Percentiles rank a stretch among this genome's conserved stretches.
Evolutionary conservation across 371 early-diverging fungal genomes (phyloP).

Genomic region (Paraphysoderma sedebokerense): DNA sequence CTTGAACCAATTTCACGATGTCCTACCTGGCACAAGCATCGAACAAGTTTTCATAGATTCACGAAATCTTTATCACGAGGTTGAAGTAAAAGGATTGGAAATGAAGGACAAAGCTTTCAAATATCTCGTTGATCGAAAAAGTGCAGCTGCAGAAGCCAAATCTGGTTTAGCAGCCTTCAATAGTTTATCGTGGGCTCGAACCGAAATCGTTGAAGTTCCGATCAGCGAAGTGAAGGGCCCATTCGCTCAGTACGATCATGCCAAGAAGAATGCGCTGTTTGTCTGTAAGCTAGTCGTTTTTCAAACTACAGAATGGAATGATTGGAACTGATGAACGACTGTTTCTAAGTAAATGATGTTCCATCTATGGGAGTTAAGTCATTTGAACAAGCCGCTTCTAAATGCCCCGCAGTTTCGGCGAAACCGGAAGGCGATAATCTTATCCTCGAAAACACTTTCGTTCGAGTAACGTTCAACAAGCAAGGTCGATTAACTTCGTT

Average conservation of each 20-base stretch:
- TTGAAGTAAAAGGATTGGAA: background rate
- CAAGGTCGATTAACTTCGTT: conserved; percentile 51
- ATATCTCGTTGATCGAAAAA: too few species aligned
- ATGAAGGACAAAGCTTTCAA: too few species aligned
- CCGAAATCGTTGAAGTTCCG: conserved; percentile 47
- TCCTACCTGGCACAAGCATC: conserved; percentile 83
- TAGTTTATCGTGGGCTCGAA: conserved; percentile 59
- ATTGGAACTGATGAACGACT: too few species aligned
- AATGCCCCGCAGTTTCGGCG: too few species aligned
- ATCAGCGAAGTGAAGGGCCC: conserved; percentile 4
- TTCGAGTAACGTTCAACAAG: conserved; percentile 44
- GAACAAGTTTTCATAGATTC: conserved; percentile 78
- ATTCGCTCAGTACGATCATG: conserved; percentile 17
- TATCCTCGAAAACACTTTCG: conserved; percentile 49
- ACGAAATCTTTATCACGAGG: conserved; percentile 24
- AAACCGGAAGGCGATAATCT: conserved; percentile 11
- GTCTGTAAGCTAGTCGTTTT: too few species aligned
- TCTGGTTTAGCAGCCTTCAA: conserved; percentile 51
- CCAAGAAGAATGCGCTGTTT: background rate
- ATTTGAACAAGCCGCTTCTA: too few species aligned
- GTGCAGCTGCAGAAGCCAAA: too few species aligned
- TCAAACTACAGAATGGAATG: too few species aligned
- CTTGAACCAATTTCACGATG: conserved; percentile 93
- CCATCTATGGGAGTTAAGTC: too few species aligned
- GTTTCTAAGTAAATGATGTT: too few species aligned